Evolutionary conservation across 2,329 filamentous ascomycete genomes (phyloP), one percentile per base, ranked within the genome.

Genomic region (Zymoseptoria passerinii): DNA sequence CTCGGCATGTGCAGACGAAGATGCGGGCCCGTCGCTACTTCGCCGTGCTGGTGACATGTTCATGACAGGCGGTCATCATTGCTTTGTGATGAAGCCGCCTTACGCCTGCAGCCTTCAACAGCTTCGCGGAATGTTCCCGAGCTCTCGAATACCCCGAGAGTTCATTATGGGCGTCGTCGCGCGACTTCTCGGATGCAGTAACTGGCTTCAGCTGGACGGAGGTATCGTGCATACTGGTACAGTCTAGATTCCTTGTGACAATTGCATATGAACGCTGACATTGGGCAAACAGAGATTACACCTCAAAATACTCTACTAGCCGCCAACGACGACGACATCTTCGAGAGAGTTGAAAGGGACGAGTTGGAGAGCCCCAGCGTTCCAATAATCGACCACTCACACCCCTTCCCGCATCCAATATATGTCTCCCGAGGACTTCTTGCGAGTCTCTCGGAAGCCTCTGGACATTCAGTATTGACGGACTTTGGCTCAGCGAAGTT

Each of bases 271-370:
- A 20, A 16, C 27, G 27, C 10, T 16, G 20, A 53, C 55, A 50
- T 53, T 28, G 9, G 27, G 40, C 28, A 16, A 28, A 20, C 27
- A 63, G 61, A 62, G 13, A 58, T 60, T 63, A 9, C 77, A 71
- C 57, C 71, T 19, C 66, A 70, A 18, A 65, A 40, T 9, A 40
- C 16, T 16, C 35, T 40, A 8, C 10, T 40, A 13, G 35, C 35
- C 10, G 77, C 66, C 53, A 69, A 74, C 56, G 61, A 68, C 29
- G 56, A 60, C 49, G 23, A 40, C 2, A 23, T 29, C 8, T 61
- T 59, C 40, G 16, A 19, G 29, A 20, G 19, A 5, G 53, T 57
- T 13, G 62, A 64, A 50, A 44, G 52, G 50, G 50, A 40, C 10
- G 57, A 60, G 28, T 13, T 19, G 16, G 23, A 20, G 8, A 27